These are phyloP conservation scores for Quercus dentata DNA, from an alignment of 306 rosid genomes.

Conservation along the genomic window DNA sequence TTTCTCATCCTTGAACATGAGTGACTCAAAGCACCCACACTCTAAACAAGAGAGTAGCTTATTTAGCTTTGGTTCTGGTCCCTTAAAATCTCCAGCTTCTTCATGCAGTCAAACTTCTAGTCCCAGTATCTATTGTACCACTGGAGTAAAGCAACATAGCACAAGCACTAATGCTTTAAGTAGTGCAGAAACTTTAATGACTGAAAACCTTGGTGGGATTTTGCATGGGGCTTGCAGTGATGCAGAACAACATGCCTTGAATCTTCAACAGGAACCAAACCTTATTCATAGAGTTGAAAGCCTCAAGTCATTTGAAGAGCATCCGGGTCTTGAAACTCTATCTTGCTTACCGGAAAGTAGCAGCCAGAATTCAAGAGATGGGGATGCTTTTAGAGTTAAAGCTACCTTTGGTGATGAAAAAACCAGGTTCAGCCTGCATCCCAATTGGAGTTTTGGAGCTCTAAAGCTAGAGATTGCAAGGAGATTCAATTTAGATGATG, in stretches of 20 bases:
- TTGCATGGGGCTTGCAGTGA: slow-evolving; percentile 24
- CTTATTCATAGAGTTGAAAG: slow-evolving; percentile 17
- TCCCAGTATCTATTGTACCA: slow-evolving; percentile 6
- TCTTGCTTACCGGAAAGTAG: slow-evolving; percentile 19
- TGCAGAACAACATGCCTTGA: slow-evolving; percentile 11
- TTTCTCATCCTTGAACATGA: slow-evolving; percentile 13
- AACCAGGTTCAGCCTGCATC: slow-evolving; percentile 44
- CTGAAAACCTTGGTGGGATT: slow-evolving; percentile 27
- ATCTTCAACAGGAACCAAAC: slow-evolving; percentile 31
- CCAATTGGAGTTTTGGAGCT: slow-evolving; percentile 38
- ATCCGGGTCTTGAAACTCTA: slow-evolving; percentile 8
- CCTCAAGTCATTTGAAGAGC: slow-evolving; percentile 18
- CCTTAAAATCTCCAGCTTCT: slow-evolving; percentile 35
- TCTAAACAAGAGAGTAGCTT: slow-evolving; percentile 9
- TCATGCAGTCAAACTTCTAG: slow-evolving; percentile 42
- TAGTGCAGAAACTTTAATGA: slow-evolving; percentile 19
- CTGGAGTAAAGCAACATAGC: slow-evolving; percentile 15
- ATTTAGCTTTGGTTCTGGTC: slow-evolving; percentile 19
- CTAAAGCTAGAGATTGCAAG: slow-evolving; percentile 54
- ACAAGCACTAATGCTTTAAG: slow-evolving; percentile 14
- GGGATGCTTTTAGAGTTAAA: slow-evolving; percentile 43
- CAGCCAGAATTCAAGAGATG: slow-evolving; percentile 1
- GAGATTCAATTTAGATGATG: slow-evolving; percentile 41
- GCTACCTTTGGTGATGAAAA: slow-evolving; percentile 56
- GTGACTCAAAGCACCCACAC: slow-evolving; percentile 13